These are phyloP conservation scores for Thymus mandschuricus DNA, from an alignment of 257 asterid genomes.

Conservation along the genomic window DNA sequence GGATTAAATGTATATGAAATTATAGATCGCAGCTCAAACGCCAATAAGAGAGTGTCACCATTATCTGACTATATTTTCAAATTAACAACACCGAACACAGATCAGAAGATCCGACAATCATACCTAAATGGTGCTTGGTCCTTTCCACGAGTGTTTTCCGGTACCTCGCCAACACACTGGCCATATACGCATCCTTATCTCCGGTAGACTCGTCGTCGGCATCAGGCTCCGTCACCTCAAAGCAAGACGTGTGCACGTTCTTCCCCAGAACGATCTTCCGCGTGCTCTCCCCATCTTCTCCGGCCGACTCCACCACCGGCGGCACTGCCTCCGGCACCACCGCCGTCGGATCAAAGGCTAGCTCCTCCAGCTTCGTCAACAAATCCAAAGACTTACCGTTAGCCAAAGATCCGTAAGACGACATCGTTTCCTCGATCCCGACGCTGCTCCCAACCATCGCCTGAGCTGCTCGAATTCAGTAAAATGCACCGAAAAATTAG, in stretches of 20 bases:
- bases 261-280: constrained; percentile 77
- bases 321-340: constrained; percentile 65
- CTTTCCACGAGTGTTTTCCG: constrained; percentile 77
- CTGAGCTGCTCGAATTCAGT: constrained; percentile 18
- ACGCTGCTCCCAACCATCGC: constrained; percentile 54
- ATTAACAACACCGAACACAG: constrained; percentile 23
- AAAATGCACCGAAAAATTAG: constrained; percentile 19
- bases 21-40: constrained; percentile 5
- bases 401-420: constrained; percentile 39
- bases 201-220: constrained; percentile 96
- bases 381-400: constrained; percentile 40
- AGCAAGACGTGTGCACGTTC: constrained; percentile 80
- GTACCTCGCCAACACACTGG: constrained; percentile 87
- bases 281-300: constrained; percentile 33
- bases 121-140: constrained; percentile 93
- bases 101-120: constrained; percentile 9
- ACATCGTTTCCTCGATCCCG: constrained; percentile 35
- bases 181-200: constrained; percentile 94
- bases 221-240: constrained; percentile 93
- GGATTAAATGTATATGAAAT: background rate
- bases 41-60: constrained; percentile 1
- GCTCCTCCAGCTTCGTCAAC: constrained; percentile 26
- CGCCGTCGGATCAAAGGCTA: constrained; percentile 52
- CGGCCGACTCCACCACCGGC: constrained; percentile 41
- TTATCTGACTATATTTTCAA: background rate